Conservation (phyloP, 176 grass and related monocot genomes). For the Eleusine coracana region DNA sequence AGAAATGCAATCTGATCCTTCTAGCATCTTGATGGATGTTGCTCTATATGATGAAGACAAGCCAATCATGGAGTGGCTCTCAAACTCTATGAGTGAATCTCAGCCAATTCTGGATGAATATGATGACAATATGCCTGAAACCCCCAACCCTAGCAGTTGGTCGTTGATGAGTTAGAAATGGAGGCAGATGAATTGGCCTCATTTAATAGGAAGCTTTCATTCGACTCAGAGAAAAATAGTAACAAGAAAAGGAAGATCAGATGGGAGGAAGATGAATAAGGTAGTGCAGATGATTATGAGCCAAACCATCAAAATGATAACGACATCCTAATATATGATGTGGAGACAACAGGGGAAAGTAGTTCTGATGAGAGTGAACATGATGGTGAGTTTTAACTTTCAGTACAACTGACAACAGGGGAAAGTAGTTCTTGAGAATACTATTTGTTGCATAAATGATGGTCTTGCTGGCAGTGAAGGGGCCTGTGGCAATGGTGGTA, state of each 20-base stretch:
- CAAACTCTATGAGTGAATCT: not conserved
- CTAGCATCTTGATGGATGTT: not conserved
- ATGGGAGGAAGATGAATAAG: too few relatives aligned
- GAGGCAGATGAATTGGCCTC: not conserved
- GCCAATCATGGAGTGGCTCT: not conserved
- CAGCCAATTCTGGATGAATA: not conserved
- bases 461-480: too few relatives aligned
- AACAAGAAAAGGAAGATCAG: not conserved
- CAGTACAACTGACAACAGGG: too few relatives aligned
- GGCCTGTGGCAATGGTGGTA: too few relatives aligned
- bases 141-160: not conserved
- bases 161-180: not conserved
- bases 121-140: not conserved
- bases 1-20: not conserved
- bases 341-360: too few relatives aligned
- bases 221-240: not conserved
- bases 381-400: too few relatives aligned
- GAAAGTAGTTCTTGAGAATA: too few relatives aligned
- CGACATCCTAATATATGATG: too few relatives aligned
- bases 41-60: not conserved
- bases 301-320: too few relatives aligned
- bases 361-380: too few relatives aligned
- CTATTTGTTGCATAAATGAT: too few relatives aligned
- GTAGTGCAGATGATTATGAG: too few relatives aligned
- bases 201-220: not conserved